Evolutionary conservation across 2,329 filamentous ascomycete species (phyloP).

Genomic region (Alternaria brassicae): DNA sequence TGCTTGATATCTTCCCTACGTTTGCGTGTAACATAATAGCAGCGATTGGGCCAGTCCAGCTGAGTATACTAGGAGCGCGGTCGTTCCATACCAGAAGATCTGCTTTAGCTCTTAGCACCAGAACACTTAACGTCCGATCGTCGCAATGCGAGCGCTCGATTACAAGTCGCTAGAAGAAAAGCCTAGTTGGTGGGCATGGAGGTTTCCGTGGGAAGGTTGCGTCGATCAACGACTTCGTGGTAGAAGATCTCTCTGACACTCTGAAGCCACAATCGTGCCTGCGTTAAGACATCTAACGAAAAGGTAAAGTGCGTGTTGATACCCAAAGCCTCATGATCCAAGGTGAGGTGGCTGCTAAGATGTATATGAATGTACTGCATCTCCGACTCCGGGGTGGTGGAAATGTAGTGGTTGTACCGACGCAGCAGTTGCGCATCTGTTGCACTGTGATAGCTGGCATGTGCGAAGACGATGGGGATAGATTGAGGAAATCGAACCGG

Average conservation of each 20-base stretch:
- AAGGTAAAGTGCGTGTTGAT: conserved; percentile 64
- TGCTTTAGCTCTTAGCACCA: conserved; percentile 60
- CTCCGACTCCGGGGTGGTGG: conserved; percentile 66
- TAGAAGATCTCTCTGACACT: conserved; percentile 52
- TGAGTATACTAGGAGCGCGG: conserved; percentile 58
- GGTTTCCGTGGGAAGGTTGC: conserved; percentile 56
- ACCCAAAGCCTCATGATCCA: conserved; percentile 62
- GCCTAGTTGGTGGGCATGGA: conserved; percentile 64
- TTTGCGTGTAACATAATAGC: conserved; percentile 64
- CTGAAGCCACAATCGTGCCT: conserved; percentile 65
- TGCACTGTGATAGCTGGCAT: conserved; percentile 56
- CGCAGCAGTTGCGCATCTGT: conserved; percentile 55
- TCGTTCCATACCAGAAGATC: conserved; percentile 64
- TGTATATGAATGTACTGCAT: conserved; percentile 66
- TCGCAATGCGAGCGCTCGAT: conserved; percentile 60
- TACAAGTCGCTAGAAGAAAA: conserved; percentile 62
- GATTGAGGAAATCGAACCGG: conserved; percentile 48
- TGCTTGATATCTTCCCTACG: conserved; percentile 61
- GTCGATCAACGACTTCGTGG: conserved; percentile 49
- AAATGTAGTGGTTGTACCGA: conserved; percentile 60
- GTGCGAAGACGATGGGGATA: conserved; percentile 61
- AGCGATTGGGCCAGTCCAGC: conserved; percentile 64
- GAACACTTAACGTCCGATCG: conserved; percentile 61
- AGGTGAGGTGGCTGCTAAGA: conserved; percentile 52
- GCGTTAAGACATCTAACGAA: conserved; percentile 54